Evolutionary conservation across 176 grass and related monocot genomes (phyloP).

Genomic region (Raddia distichophylla): DNA sequence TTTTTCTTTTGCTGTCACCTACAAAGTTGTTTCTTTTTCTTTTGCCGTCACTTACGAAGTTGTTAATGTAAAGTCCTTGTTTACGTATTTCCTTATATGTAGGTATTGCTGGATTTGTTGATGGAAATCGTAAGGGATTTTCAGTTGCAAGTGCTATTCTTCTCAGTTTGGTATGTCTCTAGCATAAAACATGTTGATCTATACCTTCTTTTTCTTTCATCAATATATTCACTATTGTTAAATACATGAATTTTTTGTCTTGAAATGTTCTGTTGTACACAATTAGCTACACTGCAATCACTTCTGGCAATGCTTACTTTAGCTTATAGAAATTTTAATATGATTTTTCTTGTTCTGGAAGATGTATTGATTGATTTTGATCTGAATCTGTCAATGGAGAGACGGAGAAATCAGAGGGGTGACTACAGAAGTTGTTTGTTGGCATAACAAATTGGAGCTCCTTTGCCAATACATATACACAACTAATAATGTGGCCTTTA

Average conservation of each 20-base stretch:
- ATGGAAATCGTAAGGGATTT: conserved; percentile 75
- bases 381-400: not conserved
- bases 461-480: not conserved
- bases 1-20: conserved; percentile 19
- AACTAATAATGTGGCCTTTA: not conserved
- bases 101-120: conserved; percentile 81
- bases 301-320: conserved; percentile 11
- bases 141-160: conserved; percentile 80
- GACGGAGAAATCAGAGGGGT: not conserved
- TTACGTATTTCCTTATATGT: conserved; percentile 37
- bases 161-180: conserved; percentile 79
- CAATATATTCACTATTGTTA: conserved; percentile 25
- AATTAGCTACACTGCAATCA: not conserved
- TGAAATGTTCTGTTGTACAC: conserved; percentile 28
- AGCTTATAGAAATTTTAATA: conserved; percentile 3
- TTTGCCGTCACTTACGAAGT: conserved; percentile 6
- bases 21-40: conserved; percentile 21
- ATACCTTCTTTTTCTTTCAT: conserved; percentile 23
- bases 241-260: conserved; percentile 33
- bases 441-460: not conserved
- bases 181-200: conserved; percentile 22
- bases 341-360: not conserved
- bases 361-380: not conserved
- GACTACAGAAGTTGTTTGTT: not conserved
- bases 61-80: conserved; percentile 23